Base-by-base conservation (phyloP, 1,139 yeast species). In the Scheffersomyces titani region DNA sequence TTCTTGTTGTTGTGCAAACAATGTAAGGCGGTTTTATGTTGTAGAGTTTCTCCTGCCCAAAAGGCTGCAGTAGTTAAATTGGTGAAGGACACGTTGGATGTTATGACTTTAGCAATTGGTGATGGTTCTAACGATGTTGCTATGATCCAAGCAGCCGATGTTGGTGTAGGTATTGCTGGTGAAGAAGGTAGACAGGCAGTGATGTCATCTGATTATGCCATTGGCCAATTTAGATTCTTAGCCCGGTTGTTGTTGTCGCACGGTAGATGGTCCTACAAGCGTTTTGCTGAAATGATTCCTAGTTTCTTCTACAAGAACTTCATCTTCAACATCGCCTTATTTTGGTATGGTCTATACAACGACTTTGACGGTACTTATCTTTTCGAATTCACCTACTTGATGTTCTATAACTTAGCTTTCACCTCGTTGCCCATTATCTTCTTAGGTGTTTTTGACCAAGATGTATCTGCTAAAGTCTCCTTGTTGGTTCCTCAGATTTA, bases 41-140 rank as follows among this genome's bases (percentile, higher is more conserved):
- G 99, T 73, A 87, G 99, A 71, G 99, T 94, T 7, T 90, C 97
- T 1, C 99, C 99, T 0, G 91, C 97, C 50, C 99, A 94, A 71
- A 94, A 94, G 72, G 99, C 99, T 6, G 87, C 92, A 5, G 98
- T 94, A 47, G 98, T 94, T n/a, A 86, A 86, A 65, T 79, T 93
- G 78, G 98, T 94, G 24, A 78, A 78, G 58, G 84, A 85, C 19
- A 86, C 92, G 11, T 80, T 94, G 61, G 89, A 85, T 59, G 97
- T 90, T 51, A 90, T 90, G 90, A 90, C 98, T 1, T 78, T 94
- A 62, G 96, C 98, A 1, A 90, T 94, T 71, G 99, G 99, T 61
- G 99, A 94, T 72, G 99, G 99, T 58, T 96, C 98, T 48, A 94
- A 94, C 70, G 99, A 94, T 75, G 99, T 94, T 60, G 97, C 98